Evolutionary conservation across 345 rosid species (phyloP).

Genomic region (Boechera divaricarpa): DNA sequence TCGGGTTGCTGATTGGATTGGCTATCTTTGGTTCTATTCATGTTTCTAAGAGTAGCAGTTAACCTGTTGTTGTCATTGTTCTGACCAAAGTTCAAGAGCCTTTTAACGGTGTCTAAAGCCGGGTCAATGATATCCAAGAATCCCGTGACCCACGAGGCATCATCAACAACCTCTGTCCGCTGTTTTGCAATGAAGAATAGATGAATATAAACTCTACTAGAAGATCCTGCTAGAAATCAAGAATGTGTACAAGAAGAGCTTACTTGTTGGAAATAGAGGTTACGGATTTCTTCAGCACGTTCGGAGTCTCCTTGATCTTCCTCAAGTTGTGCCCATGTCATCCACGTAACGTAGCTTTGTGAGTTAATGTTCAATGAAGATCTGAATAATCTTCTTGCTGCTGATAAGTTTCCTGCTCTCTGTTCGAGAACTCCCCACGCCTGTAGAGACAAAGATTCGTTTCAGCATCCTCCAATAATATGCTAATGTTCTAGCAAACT

Average conservation of each 20-base stretch:
- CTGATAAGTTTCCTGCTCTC: constrained; percentile 81
- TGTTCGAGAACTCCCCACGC: constrained; percentile 99
- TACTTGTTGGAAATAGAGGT: constrained; percentile 96
- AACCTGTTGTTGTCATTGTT: constrained; percentile 46
- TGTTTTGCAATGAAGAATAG: constrained; percentile 45
- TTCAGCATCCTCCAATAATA: constrained; percentile 2
- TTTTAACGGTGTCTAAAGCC: constrained; percentile 88
- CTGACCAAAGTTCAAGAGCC: constrained; percentile 73
- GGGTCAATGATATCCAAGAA: constrained; percentile 86
- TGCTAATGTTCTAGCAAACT: not conserved
- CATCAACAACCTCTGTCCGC: constrained; percentile 94
- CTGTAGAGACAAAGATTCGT: constrained; percentile 43
- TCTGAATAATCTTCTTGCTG: constrained; percentile 87
- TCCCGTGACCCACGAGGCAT: constrained; percentile 91
- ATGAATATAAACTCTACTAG: constrained; percentile 1
- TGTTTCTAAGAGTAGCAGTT: constrained; percentile 42
- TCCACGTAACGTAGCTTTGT: constrained; percentile 95
- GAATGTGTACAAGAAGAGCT: not conserved
- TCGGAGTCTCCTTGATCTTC: constrained; percentile 90
- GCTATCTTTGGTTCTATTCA: constrained; percentile 40
- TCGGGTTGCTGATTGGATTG: constrained; percentile 26
- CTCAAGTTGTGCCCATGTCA: constrained; percentile 97
- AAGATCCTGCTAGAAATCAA: not conserved
- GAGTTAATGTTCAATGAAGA: constrained; percentile 82
- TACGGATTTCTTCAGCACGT: constrained; percentile 94